Evolutionary conservation across 1,139 yeast species (phyloP), one percentile per base, ranked within the genome.

Genomic region (Yamadazyma sp.): DNA sequence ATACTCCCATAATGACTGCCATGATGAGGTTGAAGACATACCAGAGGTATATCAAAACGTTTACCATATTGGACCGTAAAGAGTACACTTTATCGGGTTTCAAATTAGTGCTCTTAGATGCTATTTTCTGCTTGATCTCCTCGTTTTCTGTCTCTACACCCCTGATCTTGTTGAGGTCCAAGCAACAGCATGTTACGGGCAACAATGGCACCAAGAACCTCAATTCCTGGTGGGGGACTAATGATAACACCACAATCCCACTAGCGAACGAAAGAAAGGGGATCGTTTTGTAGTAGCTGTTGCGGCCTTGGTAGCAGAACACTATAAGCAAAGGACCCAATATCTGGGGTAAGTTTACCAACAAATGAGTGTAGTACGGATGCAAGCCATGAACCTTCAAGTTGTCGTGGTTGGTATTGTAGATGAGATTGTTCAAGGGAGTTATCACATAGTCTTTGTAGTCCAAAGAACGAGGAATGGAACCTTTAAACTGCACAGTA

Each of bases 171-270:
- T 45, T 55, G 38, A 74, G 59, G 53, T 80, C 82, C 46, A 83
- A 73, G 45, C 87, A 77, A 39, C 82, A 74, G 50, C 86, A 78
- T 5, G 82, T 58, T 5, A 91, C 63, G 0, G 98, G 97, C 1
- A 86, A 65, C 16, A 83, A 54, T 0, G 98, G 98, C 0, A 82
- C 54, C 34, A 94, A 63, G 58, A 94, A 94, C 34, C 99, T 69
- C 20, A 87, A 69, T 57, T 94, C 99, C 58, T 94, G 98, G 56
- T 94, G 99, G 8, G 95, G 95, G 11, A 88, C 73, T 0, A 79
- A 4, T 0, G 97, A 87, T 20, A 92, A 68, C 4, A 79, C 43
- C 0, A 66, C 4, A 1, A 87, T 28, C 0, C 91, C 95, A 11
- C 95, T 79, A 1, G 75, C 44, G 0, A 83, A 69, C 0, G 91